These are phyloP conservation scores for Sechiopsis laciniata DNA, from an alignment of 306 rosid genomes.

Conservation along the genomic window DNA sequence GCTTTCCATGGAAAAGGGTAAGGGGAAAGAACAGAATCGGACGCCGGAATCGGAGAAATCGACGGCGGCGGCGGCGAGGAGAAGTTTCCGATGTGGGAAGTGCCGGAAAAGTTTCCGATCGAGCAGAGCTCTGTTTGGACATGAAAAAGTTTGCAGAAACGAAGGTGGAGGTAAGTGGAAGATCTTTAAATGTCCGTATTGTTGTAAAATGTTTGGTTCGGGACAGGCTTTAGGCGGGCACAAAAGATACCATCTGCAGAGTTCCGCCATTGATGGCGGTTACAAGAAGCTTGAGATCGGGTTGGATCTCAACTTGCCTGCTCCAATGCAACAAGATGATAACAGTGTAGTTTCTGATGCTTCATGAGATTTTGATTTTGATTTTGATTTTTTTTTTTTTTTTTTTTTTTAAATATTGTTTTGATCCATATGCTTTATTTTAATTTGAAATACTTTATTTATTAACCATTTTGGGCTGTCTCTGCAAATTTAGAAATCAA, in stretches of 20 bases:
- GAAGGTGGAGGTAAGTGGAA: conserved; percentile 36
- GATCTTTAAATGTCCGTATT: conserved; percentile 61
- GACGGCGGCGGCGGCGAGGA: conserved; percentile 22
- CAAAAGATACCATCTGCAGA: conserved; percentile 63
- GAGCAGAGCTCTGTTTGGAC: conserved; percentile 80
- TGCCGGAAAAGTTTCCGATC: conserved; percentile 75
- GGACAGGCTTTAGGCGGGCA: conserved; percentile 97
- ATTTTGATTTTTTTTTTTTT: no score
- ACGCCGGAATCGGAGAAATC: conserved; percentile 30
- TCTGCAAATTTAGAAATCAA: no score
- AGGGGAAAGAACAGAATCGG: conserved; percentile 1
- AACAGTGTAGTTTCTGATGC: conserved; percentile 57
- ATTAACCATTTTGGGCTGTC: no score
- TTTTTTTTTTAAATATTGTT: no score
- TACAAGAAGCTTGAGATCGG: conserved; percentile 29
- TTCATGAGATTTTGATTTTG: not conserved
- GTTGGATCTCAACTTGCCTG: conserved; percentile 87
- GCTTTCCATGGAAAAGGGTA: conserved; percentile 56
- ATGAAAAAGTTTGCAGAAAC: conserved; percentile 33
- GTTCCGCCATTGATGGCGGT: conserved; percentile 23
- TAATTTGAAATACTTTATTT: no score
- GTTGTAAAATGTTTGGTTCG: conserved; percentile 66
- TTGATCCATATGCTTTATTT: no score
- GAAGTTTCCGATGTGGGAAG: conserved; percentile 58
- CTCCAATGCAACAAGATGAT: conserved; percentile 57